Evolutionary conservation across 2,329 filamentous ascomycete species (phyloP).

Genomic region (Colletotrichum sansevieriae): DNA sequence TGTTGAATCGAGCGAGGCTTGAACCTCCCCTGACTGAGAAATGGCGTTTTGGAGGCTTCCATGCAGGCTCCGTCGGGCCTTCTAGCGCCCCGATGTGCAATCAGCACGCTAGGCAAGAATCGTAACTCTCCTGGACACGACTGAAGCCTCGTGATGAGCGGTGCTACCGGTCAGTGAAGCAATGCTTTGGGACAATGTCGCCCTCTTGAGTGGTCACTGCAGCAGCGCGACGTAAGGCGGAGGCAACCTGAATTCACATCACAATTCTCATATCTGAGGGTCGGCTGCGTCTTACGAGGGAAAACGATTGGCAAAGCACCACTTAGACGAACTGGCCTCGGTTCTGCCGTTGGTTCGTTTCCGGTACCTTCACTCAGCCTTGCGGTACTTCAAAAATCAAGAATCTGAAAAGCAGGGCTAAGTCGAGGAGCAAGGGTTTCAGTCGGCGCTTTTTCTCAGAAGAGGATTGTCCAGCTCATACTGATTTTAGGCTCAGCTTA

Average conservation of each 20-base stretch:
- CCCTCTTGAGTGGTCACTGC: constrained; percentile 10
- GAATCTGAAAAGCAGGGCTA: constrained; percentile 2
- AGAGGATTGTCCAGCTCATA: neutral
- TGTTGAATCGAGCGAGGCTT: constrained; percentile 42
- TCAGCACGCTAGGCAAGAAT: constrained; percentile 29
- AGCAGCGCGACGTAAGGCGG: neutral
- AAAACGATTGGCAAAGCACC: neutral
- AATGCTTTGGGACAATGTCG: constrained; percentile 17
- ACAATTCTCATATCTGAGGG: neutral
- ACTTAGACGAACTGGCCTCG: constrained; percentile 3
- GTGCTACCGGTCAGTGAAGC: constrained; percentile 3
- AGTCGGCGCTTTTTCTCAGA: neutral
- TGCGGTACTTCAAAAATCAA: constrained; percentile 24
- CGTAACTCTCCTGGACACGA: constrained; percentile 11
- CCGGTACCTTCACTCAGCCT: neutral
- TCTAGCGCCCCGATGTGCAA: constrained; percentile 41
- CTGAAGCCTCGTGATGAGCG: constrained; percentile 4
- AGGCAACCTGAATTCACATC: constrained; percentile 2
- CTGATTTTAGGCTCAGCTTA: constrained; percentile 11
- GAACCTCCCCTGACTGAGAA: constrained; percentile 26
- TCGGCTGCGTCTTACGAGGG: constrained; percentile 11
- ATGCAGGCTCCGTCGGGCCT: constrained; percentile 40
- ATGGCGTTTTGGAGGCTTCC: constrained; percentile 36
- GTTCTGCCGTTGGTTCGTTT: constrained; percentile 15
- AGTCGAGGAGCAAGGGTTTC: neutral